Conservation (phyloP, 108 stramenopile genomes). For the Nitzschia sp. region DNA sequence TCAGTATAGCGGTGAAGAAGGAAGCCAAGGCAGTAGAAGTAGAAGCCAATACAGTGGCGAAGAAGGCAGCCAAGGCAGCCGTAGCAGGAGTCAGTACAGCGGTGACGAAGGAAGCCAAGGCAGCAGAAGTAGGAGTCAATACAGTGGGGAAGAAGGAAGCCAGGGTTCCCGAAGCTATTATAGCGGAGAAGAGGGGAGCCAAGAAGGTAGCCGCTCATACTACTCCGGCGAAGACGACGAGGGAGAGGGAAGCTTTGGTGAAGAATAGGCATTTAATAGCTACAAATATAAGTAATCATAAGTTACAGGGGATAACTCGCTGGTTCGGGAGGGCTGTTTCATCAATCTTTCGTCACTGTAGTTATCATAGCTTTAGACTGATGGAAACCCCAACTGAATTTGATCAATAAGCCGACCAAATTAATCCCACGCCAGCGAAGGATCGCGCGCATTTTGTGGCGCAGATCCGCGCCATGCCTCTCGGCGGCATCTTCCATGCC, state of each 20-base stretch:
- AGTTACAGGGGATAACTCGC: no score
- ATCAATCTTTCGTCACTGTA: no score
- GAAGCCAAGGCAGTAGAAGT: not conserved
- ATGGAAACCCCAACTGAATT: no score
- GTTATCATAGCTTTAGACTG: no score
- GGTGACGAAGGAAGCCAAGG: constrained; percentile 7
- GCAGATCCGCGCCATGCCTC: no score
- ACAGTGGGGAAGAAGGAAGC: constrained; percentile 18
- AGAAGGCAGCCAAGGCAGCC: constrained; percentile 19
- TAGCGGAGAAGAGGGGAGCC: constrained; percentile 1
- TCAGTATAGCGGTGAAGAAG: constrained; percentile 7
- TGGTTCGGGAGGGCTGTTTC: no score
- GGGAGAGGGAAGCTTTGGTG: constrained; percentile 4
- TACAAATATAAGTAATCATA: no score
- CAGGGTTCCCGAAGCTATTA: constrained; percentile 15
- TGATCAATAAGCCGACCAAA: no score
- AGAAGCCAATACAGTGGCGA: constrained; percentile 30
- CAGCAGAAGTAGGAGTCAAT: constrained; percentile 7
- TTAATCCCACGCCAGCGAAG: no score
- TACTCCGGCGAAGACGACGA: constrained; percentile 24
- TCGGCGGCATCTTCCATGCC: no score
- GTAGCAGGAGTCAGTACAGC: constrained; percentile 18
- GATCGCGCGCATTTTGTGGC: no score
- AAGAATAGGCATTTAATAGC: no score
- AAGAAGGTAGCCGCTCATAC: constrained; percentile 10